phyloP scores from a whole-genome alignment of 2,329 filamentous ascomycete genomes.

The Talaromyces marneffei region DNA sequence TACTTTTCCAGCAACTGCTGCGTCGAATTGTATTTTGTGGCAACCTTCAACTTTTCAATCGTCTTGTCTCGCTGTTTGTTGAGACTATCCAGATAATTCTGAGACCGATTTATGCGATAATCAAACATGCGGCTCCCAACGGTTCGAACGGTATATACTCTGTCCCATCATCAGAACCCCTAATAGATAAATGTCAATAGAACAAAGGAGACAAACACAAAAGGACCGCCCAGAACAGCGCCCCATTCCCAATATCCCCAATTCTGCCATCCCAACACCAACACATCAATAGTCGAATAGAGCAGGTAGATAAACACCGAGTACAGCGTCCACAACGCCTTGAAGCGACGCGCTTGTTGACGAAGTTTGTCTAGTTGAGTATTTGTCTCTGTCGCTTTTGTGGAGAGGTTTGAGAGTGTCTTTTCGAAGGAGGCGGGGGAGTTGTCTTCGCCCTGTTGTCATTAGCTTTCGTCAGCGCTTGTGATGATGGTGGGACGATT shows the following conservation, averaged over 20 bases:
- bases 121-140: constrained; percentile 66
- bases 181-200: no score
- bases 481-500: not conserved
- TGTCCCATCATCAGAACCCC: not conserved
- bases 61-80: constrained; percentile 76
- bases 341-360: constrained; percentile 67
- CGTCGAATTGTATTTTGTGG: constrained; percentile 94
- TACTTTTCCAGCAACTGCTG: constrained; percentile 92
- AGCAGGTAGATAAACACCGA: constrained; percentile 85
- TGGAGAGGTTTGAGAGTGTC: constrained; percentile 71
- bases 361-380: constrained; percentile 67
- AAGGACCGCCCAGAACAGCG: constrained; percentile 69
- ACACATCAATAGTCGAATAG: constrained; percentile 69
- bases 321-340: constrained; percentile 85
- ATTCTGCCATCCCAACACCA: constrained; percentile 78
- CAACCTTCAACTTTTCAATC: constrained; percentile 89
- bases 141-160: constrained; percentile 72
- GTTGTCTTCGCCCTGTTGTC: constrained; percentile 63
- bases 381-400: constrained; percentile 72
- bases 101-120: constrained; percentile 68
- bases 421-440: constrained; percentile 93
- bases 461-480: not conserved
- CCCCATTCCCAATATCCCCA: constrained; percentile 74
- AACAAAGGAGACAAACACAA: constrained; percentile 54
- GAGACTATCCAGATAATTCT: constrained; percentile 64